These are phyloP conservation scores for Tubosaeta sp. DNA, from an alignment of 768 basidiomycete species.

Conservation along the genomic window DNA sequence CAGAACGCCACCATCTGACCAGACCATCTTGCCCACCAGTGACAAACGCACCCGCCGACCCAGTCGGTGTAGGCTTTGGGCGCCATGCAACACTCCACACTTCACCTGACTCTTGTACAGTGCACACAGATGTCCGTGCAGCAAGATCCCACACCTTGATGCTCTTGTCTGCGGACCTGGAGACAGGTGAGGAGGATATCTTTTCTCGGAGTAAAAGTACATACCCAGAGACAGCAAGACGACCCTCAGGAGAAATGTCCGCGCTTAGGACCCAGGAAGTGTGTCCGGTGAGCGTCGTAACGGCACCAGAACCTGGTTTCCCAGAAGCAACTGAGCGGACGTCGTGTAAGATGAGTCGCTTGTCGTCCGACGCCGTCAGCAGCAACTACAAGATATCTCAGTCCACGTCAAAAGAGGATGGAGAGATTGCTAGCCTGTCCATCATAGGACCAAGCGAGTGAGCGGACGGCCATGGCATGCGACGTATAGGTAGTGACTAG, in stretches of 20 bases:
- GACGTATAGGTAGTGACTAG: conserved; percentile 73
- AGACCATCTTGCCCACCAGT: conserved; percentile 73
- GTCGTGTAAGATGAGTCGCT: conserved; percentile 86
- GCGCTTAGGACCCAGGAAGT: conserved; percentile 87
- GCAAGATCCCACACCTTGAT: conserved; percentile 86
- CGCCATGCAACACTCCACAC: conserved; percentile 85
- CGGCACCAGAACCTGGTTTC: conserved; percentile 64
- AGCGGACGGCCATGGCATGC: conserved; percentile 87
- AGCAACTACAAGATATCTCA: conserved; percentile 53
- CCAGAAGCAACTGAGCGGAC: conserved; percentile 65
- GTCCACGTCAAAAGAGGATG: background rate
- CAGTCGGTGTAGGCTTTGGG: conserved; percentile 52
- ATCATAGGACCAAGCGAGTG: conserved; percentile 86
- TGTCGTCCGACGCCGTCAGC: conserved; percentile 89
- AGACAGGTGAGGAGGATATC: background rate
- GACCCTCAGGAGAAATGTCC: conserved; percentile 78
- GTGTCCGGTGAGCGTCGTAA: conserved; percentile 84
- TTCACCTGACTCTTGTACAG: conserved; percentile 72
- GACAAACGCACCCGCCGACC: conserved; percentile 59
- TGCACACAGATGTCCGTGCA: conserved; percentile 70
- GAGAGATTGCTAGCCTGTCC: conserved; percentile 56
- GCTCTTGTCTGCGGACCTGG: conserved; percentile 78
- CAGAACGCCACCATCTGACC: conserved; percentile 76
- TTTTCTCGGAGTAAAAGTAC: conserved; percentile 15
- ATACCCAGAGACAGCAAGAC: conserved; percentile 78